A percentile compares a stretch with the other conserved stretches of the same genome.
Conservation (phyloP, 2,329 filamentous ascomycete genomes). For the Phaeosphaeriaceae sp. region DNA sequence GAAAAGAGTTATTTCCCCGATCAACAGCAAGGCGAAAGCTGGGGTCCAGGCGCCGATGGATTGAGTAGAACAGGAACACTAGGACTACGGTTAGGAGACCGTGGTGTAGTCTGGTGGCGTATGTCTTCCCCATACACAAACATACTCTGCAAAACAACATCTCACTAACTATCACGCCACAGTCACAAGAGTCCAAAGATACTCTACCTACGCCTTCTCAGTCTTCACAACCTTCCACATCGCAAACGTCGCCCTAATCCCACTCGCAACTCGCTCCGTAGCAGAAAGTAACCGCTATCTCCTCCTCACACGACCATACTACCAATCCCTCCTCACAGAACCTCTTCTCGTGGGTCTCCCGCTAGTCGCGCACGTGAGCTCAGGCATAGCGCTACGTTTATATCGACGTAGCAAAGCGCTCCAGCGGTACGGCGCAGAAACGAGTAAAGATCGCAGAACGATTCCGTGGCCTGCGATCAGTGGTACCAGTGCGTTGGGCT, state of each 20-base stretch:
- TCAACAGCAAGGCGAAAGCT: slow-evolving; percentile 16
- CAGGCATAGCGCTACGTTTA: slow-evolving; percentile 78
- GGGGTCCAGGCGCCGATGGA: slow-evolving; percentile 12
- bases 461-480: slow-evolving; percentile 74
- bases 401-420: slow-evolving; percentile 75
- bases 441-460: slow-evolving; percentile 56
- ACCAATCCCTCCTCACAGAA: slow-evolving; percentile 79
- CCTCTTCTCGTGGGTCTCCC: slow-evolving; percentile 80
- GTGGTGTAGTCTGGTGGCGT: slow-evolving; percentile 79
- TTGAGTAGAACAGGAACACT: slow-evolving; percentile 40
- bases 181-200: slow-evolving; percentile 82
- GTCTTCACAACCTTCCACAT: slow-evolving; percentile 53
- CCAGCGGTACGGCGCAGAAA: slow-evolving; percentile 75
- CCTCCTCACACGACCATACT: slow-evolving; percentile 88
- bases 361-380: slow-evolving; percentile 74
- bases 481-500: slow-evolving; percentile 75
- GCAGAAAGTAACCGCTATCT: slow-evolving; percentile 80
- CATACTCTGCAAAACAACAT: neutral
- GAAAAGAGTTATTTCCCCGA: slow-evolving; percentile 56
- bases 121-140: slow-evolving; percentile 39
- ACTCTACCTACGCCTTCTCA: slow-evolving; percentile 74
- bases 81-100: slow-evolving; percentile 66
- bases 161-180: slow-evolving; percentile 5
- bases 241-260: slow-evolving; percentile 55
- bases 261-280: slow-evolving; percentile 56